Evolutionary conservation across 208 protist species (phyloP).

Genomic region (Giardia muris): DNA sequence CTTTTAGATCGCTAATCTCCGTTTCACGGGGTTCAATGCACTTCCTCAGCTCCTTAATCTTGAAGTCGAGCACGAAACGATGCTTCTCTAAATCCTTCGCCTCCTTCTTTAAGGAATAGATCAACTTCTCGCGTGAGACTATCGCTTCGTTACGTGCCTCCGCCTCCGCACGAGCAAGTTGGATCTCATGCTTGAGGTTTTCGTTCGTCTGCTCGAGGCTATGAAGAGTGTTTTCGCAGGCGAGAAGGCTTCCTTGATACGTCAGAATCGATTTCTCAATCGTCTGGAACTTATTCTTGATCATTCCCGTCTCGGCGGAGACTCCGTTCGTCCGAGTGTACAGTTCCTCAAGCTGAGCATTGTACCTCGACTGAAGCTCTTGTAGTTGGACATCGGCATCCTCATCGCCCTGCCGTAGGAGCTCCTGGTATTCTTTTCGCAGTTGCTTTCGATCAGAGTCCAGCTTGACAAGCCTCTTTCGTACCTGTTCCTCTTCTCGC

Average conservation of each 20-base stretch:
- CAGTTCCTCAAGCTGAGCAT: background rate
- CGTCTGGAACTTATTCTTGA: constrained; percentile 21
- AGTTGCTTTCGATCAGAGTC: background rate
- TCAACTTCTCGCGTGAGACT: background rate
- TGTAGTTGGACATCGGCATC: constrained; percentile 11
- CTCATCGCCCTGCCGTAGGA: background rate
- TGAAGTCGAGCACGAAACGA: constrained; percentile 27
- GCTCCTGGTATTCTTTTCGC: constrained; percentile 14
- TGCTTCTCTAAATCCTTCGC: constrained; percentile 30
- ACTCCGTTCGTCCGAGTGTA: background rate
- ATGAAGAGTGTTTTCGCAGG: constrained; percentile 7
- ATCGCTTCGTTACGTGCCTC: background rate
- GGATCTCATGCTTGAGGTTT: background rate
- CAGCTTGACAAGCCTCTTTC: background rate
- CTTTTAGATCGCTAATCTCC: constrained; percentile 9
- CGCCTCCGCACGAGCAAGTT: background rate
- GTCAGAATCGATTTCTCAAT: constrained; percentile 18
- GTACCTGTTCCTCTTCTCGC: background rate
- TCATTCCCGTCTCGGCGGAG: constrained; percentile 11
- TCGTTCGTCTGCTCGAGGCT: background rate
- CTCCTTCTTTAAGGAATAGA: background rate
- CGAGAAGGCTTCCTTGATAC: background rate
- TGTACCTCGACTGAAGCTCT: background rate
- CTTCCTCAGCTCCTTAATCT: constrained; percentile 17
- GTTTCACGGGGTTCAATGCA: constrained; percentile 21